Base-by-base conservation (phyloP, 768 basidiomycete genomes). In the Amylocystis lapponica region DNA sequence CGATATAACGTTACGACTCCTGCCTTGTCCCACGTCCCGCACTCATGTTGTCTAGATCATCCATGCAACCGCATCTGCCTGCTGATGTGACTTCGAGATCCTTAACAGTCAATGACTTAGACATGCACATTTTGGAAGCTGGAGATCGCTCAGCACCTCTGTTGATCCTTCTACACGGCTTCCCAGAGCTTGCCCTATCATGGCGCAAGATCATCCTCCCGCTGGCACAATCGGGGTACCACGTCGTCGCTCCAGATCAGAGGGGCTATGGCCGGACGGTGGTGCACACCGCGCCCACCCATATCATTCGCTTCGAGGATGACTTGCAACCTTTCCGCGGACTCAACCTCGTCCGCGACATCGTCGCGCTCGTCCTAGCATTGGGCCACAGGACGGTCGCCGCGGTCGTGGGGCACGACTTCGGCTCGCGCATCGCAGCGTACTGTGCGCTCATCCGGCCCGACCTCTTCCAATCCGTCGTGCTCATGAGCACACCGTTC, bases 151-250 rank as follows among this genome's bases (percentile, higher is more conserved):
- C 38, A 12, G 41, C 32, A 4, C 76, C 74, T 1, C 66, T 83
- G 12, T 52, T 82, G 35, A 41, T 83, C 23, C 72, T 84, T 19
- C 56, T 83, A 2, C 80, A 83, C 48, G 81, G 81, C 31, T 83
- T 83, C 55, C 80, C 81, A 9, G 81, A 83, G 52, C 66, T 83
- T 5, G 72, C 79, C 2, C 79, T 76, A 54, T 82, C 79, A 7
- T 83, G 79, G 78, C 68, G 81, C 12, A 78, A 79, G 46, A 46
- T 82, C 27, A 66, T 83, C 25, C 51, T 60, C 0, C 77, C 77
- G 0, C 66, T 83, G 20, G 56, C 74, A 0, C 50, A 60, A 4
- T 64, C 66, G 2, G 80, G 81, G 1, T 82, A 74, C 59, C 69
- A 74, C 41, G 79, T 81, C 53, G 73, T 83, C 34, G 81, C 80